Percentiles rank a stretch among this genome's conserved stretches.
Conservation (phyloP, 306 rosid genomes). For the Trifolium dubium region DNA sequence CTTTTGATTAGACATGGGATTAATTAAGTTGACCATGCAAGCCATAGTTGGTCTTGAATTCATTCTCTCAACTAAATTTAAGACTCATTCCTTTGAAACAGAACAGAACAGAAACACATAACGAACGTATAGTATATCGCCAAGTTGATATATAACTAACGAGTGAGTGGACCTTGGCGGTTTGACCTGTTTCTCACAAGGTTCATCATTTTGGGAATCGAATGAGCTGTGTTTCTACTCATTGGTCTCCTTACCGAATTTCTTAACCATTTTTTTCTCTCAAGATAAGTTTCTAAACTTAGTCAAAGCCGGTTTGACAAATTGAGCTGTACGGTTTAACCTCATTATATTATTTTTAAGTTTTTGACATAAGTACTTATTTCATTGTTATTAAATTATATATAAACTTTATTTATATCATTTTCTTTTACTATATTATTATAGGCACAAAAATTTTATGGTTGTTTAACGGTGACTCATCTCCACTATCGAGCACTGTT, state of each 20-base stretch:
- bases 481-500: no score
- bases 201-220: conserved; percentile 1
- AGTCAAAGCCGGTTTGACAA: conserved; percentile 71
- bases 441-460: no score
- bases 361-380: not conserved
- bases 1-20: not conserved
- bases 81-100: conserved; percentile 34
- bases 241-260: conserved; percentile 5
- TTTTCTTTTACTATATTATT: no score
- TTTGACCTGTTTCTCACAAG: conserved; percentile 52
- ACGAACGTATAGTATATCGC: not conserved
- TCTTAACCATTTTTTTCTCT: conserved; percentile 11
- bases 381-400: no score
- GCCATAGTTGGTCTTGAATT: not conserved
- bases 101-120: conserved; percentile 13
- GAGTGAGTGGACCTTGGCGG: conserved; percentile 52
- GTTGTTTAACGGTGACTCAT: no score
- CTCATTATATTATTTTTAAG: not conserved
- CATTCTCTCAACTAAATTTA: conserved; percentile 38
- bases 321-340: not conserved
- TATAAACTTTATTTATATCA: no score
- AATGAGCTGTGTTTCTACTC: conserved; percentile 50
- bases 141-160: conserved; percentile 24
- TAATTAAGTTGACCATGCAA: not conserved
- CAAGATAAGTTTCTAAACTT: conserved; percentile 20